Evolutionary conservation across 345 rosid genomes (phyloP), one percentile per base, ranked within the genome.

Genomic region (Euphorbia pulcherrima): DNA sequence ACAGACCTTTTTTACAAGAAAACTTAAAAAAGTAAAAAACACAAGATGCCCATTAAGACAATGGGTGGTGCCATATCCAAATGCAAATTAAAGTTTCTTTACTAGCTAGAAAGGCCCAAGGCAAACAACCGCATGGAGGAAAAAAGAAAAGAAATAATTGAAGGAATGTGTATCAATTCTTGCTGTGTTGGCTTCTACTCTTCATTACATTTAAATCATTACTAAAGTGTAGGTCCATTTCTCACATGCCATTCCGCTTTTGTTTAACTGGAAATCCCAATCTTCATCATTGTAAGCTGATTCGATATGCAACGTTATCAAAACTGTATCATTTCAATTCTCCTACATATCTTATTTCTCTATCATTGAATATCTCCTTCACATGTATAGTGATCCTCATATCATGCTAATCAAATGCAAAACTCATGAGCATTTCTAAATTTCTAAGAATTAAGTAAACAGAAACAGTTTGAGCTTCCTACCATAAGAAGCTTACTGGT

Each of bases 141-240:
- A 68, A 78, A 68, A 64, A 70, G 21, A 13, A 56, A 39, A 59
- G 53, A 53, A 75, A 76, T 77, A 74, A 80, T 74, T 70, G 77
- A 51, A 20, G 67, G 67, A 68, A 66, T 67, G 65, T 67, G 71
- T 55, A 81, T 74, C 81, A 75, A 75, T 86, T 80, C 82, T 82
- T 70, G 88, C 85, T 75, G 86, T 79, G 75, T 82, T 86, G 74
- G 84, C 86, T 79, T 82, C 85, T 72, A 72, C 81, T 72, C 67
- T 74, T 84, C 77, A 69, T 78, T 59, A 72, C 80, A 81, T 60
- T 70, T 70, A 80, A 78, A 86, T 83, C 83, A 80, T 78, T 74
- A 79, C 78, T 18, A 68, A 69, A 57, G 26, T 21, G 67, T 72
- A 64, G 74, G 75, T 35, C 69, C 60, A 47, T 66, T 68, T 58